Evolutionary conservation across 805 yeast species (phyloP), one percentile per base, ranked within the genome.

Genomic region (Yamadazyma nakazawae): DNA sequence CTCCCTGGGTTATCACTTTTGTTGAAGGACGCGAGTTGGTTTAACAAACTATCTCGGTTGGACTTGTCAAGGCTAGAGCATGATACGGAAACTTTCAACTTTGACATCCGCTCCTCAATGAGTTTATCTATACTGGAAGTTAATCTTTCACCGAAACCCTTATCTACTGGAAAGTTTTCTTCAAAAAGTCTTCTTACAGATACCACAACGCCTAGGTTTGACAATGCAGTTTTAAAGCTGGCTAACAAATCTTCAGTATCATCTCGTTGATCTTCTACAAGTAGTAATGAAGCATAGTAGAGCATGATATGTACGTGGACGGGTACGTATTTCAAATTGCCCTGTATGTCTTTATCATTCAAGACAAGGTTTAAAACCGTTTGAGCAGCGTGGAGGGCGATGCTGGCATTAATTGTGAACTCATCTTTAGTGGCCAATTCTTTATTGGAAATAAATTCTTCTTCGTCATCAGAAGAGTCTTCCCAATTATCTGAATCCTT

Each of bases 271-370:
- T 65, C 54, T 26, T 66, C 61, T 3, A 57, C 49, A 5, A 82
- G 62, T 25, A 82, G 61, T 43, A 82, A 61, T 0, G 84, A 82
- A 1, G 88, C 85, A 54, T 82, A 83, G 57, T 82, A 84, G 11
- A 82, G 63, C 88, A 84, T 83, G 43, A 84, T 74, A 57, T 82
- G 87, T 35, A 84, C 80, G 58, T 84, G 88, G n/a, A 82, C 78
- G 0, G 90, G 90, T 17, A 82, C 84, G 54, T 79, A 84, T 54
- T 74, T 75, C 49, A 84, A 64, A 39, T 81, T 79, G 8, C 72
- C 67, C 24, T 75, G 59, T 30, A 84, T 79, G 57, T 84, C 88
- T 11, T 69, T 63, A 58, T 84, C 89, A 40, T 74, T 75, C 3
- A 82, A 64, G 0, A 81, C 83, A 45, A 82, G 62, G 47, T 79